phyloP scores from a whole-genome alignment of 345 rosid species.

The Laguncularia racemosa region DNA sequence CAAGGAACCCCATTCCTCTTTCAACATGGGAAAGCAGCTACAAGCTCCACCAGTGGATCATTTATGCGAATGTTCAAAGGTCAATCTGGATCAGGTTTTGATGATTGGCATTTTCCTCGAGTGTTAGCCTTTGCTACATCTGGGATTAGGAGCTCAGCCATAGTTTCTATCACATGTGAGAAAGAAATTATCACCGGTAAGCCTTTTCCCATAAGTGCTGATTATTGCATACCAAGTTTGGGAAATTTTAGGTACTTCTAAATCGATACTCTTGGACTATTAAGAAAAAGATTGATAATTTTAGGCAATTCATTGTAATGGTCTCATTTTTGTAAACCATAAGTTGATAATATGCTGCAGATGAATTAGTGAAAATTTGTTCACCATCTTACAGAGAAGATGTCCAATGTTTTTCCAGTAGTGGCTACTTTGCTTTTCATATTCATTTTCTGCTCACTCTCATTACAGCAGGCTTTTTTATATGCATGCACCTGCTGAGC shows the following conservation, averaged over 20 bases:
- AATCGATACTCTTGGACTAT: no score
- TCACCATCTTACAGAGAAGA: no score
- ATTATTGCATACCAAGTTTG: background rate
- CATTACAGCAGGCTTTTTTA: no score
- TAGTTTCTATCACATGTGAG: constrained; percentile 73
- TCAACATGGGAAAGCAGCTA: constrained; percentile 69
- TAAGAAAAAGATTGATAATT: no score
- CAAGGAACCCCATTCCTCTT: constrained; percentile 91
- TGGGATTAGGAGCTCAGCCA: constrained; percentile 72
- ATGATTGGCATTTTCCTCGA: constrained; percentile 80
- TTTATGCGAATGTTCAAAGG: constrained; percentile 93
- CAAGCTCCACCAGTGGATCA: constrained; percentile 62
- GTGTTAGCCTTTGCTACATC: constrained; percentile 85
- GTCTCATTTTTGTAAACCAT: no score
- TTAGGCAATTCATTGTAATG: no score
- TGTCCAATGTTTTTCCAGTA: no score
- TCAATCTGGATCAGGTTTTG: constrained; percentile 46
- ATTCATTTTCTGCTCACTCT: no score
- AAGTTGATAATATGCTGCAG: no score
- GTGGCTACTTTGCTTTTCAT: no score
- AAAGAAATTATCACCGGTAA: constrained; percentile 85
- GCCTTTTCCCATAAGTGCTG: background rate
- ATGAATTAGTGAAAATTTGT: no score
- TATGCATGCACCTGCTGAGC: no score
- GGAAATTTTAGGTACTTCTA: background rate